Evolutionary conservation across 2,329 filamentous ascomycete species (phyloP).

Genomic region (Plenodomus lindquistii): DNA sequence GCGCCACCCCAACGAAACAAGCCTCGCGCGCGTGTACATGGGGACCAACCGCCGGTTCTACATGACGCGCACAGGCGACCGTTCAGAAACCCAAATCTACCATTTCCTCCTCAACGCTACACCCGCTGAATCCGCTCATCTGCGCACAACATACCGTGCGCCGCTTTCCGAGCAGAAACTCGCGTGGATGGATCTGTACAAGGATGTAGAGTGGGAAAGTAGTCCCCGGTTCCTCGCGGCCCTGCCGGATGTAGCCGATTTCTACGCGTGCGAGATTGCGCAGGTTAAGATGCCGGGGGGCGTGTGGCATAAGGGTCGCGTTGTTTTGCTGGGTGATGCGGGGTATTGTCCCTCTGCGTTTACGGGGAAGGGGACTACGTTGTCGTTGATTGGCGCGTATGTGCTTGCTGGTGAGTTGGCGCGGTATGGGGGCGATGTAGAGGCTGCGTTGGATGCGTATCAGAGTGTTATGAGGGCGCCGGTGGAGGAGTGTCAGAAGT

Average conservation of each 20-base stretch:
- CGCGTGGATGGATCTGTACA: conserved; percentile 33
- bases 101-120: conserved; percentile 21
- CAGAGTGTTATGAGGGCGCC: conserved; percentile 19
- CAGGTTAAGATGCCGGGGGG: conserved; percentile 51
- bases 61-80: conserved; percentile 23
- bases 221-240: conserved; percentile 46
- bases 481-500: conserved; percentile 24
- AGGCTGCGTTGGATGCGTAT: conserved; percentile 26
- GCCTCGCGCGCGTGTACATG: conserved; percentile 12
- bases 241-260: conserved; percentile 48
- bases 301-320: conserved; percentile 48
- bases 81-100: conserved; percentile 25
- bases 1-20: conserved; percentile 17
- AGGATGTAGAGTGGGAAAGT: conserved; percentile 52
- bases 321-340: conserved; percentile 60
- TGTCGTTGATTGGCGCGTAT: conserved; percentile 45
- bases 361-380: conserved; percentile 30
- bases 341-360: conserved; percentile 35
- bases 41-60: conserved; percentile 15
- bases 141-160: conserved; percentile 25
- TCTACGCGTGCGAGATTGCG: conserved; percentile 52
- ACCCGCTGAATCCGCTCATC: conserved; percentile 5
- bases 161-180: conserved; percentile 47
- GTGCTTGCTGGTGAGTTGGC: conserved; percentile 44
- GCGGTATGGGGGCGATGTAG: conserved; percentile 11